Base-by-base conservation (phyloP, 2,329 filamentous ascomycete genomes). In the Paecilomyces formosus region DNA sequence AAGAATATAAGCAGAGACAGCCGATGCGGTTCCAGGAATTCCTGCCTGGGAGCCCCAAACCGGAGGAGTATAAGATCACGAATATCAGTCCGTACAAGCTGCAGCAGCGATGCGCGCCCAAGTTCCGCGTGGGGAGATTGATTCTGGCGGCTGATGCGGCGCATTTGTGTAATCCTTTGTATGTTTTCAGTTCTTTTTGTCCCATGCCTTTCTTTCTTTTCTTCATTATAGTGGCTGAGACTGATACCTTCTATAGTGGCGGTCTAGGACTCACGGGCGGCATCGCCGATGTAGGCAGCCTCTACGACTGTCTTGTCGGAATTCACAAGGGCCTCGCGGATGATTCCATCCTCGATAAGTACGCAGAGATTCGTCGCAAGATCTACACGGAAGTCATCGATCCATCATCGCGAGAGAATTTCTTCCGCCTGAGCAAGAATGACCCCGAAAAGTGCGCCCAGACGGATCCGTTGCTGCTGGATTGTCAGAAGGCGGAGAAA, bases 221-320 rank as follows among this genome's bases (percentile, higher is more conserved):
- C 15, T 33, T 53, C 22, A 26, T 55, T 26, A 22, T 33, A 22
- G 15, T 56, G 9, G 33, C 2, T 13, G 22, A 13, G 11, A 50
- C 53, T 58, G 58, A 61, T 63, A 15, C 65, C 78, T 28, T 56
- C 78, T 0, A 80, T 51, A 68, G 80, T 70, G 85, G 85, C 53
- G 85, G 85, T 0, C 73, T 87, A 15, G 85, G 85, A 1, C 79
- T 87, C 55, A 87, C 84, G 0, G 84, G 84, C 5, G 85, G 85
- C 0, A 83, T 88, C 57, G 82, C 84, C n/a, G 85, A 87, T 62
- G 78, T 85, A 2, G 84, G 82, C 11, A 82, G 83, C 0, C 76
- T 88, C 5, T 84, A 79, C 59, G 84, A 88, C 63, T 85, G 84
- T 64, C 76, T 87, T 9, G 67, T 70, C 8, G 77, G 76, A 1